Percentiles rank a stretch among this genome's conserved stretches.
phyloP scores from a whole-genome alignment of 441 rosid species.

The Gossypium armourianum region DNA sequence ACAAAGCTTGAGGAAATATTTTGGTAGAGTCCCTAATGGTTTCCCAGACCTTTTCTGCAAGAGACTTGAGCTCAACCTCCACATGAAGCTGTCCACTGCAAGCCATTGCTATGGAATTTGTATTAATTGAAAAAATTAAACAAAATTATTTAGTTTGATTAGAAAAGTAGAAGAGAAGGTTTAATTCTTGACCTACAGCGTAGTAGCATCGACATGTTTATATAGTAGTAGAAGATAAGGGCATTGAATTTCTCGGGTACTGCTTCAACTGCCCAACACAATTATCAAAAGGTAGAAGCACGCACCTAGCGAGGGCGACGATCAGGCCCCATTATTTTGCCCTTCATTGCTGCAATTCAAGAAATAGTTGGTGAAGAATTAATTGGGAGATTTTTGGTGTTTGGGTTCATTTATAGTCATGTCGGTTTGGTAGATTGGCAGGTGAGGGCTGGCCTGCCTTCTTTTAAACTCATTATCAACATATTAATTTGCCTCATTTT shows the following conservation, averaged over 20 bases:
- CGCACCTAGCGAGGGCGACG: background rate
- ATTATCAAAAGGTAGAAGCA: background rate
- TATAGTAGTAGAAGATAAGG: slow-evolving; percentile 10
- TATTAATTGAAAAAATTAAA: background rate
- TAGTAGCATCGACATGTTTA: background rate
- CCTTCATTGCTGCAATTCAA: slow-evolving; percentile 3
- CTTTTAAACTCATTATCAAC: background rate
- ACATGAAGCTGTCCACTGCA: slow-evolving; percentile 49
- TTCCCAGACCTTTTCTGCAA: slow-evolving; percentile 52
- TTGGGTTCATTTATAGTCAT: slow-evolving; percentile 1
- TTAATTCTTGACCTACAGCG: background rate
- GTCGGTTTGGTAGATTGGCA: slow-evolving; percentile 7
- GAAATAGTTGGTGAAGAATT: slow-evolving; percentile 11
- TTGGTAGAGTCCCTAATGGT: slow-evolving; percentile 48
- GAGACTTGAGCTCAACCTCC: slow-evolving; percentile 57
- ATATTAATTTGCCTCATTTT: background rate
- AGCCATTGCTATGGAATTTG: slow-evolving; percentile 31
- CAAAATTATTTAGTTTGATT: background rate
- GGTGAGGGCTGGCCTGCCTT: background rate
- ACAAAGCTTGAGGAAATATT: slow-evolving; percentile 53
- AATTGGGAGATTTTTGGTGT: background rate
- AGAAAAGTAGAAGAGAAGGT: background rate
- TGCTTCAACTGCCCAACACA: slow-evolving; percentile 24
- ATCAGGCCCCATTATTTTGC: background rate
- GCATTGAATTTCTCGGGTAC: slow-evolving; percentile 25